A percentile compares a stretch with the other conserved stretches of the same genome.
Conservation (phyloP, 1,284 basidiomycete genomes). For the Rhizopogon parksii region DNA sequence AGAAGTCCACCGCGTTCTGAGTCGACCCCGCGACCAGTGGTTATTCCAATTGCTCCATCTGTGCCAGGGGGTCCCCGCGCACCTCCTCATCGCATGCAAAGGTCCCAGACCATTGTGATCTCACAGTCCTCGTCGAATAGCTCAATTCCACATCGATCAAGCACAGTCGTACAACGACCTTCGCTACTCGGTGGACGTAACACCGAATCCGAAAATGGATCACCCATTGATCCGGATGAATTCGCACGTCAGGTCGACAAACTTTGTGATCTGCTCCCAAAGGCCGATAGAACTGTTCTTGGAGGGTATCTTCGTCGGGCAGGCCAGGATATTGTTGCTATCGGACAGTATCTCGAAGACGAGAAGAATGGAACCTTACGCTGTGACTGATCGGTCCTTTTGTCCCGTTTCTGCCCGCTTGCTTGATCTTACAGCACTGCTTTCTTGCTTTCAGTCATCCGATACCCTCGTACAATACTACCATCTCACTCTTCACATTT, state of each 20-base stretch:
- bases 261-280: slow-evolving; percentile 68
- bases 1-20: slow-evolving; percentile 36
- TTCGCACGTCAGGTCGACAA: slow-evolving; percentile 64
- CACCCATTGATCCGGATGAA: slow-evolving; percentile 25
- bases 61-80: slow-evolving; percentile 74
- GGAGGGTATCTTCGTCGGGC: slow-evolving; percentile 67
- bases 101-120: slow-evolving; percentile 61
- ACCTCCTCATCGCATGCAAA: slow-evolving; percentile 51
- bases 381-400: slow-evolving; percentile 26
- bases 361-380: slow-evolving; percentile 69
- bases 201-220: slow-evolving; percentile 10
- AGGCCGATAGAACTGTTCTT: slow-evolving; percentile 64
- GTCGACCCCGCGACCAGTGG: slow-evolving; percentile 28
- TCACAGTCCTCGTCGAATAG: slow-evolving; percentile 31
- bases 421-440: slow-evolving; percentile 1
- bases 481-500: slow-evolving; percentile 5
- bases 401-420: neutral
- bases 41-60: slow-evolving; percentile 39
- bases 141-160: slow-evolving; percentile 33
- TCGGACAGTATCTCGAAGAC: slow-evolving; percentile 83
- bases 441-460: slow-evolving; percentile 7
- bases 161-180: slow-evolving; percentile 40
- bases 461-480: slow-evolving; percentile 13
- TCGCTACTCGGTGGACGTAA: slow-evolving; percentile 37
- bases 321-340: slow-evolving; percentile 76